Conservation (phyloP, 306 rosid species). For the Begonia loranthoides region DNA sequence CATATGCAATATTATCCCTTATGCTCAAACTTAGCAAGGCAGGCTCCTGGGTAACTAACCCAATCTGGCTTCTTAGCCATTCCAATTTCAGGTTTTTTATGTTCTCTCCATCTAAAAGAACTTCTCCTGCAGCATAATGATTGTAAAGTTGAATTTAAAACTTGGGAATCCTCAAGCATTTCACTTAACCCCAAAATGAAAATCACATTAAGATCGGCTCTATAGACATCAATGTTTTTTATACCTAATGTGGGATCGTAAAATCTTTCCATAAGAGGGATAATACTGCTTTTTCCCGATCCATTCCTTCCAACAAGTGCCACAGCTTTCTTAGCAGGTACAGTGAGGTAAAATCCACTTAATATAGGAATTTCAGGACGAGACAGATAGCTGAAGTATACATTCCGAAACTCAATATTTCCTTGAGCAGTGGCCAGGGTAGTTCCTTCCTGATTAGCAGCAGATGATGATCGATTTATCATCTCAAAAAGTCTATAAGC, state of each 20-base stretch:
- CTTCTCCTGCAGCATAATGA: slow-evolving; percentile 49
- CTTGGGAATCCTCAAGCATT: too few relatives aligned
- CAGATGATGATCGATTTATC: slow-evolving; percentile 95
- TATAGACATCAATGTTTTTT: background rate
- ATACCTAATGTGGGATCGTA: slow-evolving; percentile 94
- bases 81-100: slow-evolving; percentile 83
- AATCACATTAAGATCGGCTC: too few relatives aligned
- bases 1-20: slow-evolving; percentile 97
- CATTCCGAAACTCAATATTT: slow-evolving; percentile 40
- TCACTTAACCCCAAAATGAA: too few relatives aligned
- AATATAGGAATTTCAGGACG: slow-evolving; percentile 93
- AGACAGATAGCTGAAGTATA: slow-evolving; percentile 85
- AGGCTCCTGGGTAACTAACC: slow-evolving; percentile 99
- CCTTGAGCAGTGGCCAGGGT: slow-evolving; percentile 69
- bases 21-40: slow-evolving; percentile 95
- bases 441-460: slow-evolving; percentile 69
- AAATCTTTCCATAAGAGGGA: slow-evolving; percentile 91
- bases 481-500: slow-evolving; percentile 98
- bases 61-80: slow-evolving; percentile 96
- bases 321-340: slow-evolving; percentile 90
- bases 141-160: too few relatives aligned
- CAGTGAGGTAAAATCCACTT: slow-evolving; percentile 81
- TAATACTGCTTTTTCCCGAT: slow-evolving; percentile 86
- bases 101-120: slow-evolving; percentile 98
- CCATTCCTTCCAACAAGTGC: slow-evolving; percentile 96